Base-by-base conservation (phyloP, 768 basidiomycete species). In the Lentinula aciculospora region DNA sequence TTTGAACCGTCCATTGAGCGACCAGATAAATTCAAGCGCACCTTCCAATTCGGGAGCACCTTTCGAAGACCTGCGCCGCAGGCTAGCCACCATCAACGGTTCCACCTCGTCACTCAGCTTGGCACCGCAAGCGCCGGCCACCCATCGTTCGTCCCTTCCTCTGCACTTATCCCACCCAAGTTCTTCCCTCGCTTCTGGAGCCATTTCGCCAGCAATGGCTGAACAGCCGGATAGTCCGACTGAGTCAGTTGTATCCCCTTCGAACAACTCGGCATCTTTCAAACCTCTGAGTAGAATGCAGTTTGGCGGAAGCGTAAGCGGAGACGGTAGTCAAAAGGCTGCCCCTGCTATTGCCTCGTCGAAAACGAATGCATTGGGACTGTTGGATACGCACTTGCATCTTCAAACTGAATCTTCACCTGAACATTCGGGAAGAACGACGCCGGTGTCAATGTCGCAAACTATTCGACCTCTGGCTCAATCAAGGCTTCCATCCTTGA, bases 271-370 rank as follows among this genome's bases (percentile, higher is more conserved):
- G 0, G 77, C 81, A 10, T 77, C 80, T 1, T 75, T 85, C 56
- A 77, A 81, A 21, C 79, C 79, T 2, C 68, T 79, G 13, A 86
- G 85, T 60, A 77, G 85, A 37, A 68, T 91, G 44, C 88, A 89
- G 27, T 76, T 89, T 13, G 88, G 88, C 5, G 82, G 84, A 49
- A 21, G 25, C 27, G 3, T n/a, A 5, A 78, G 78, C 12, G 92
- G 94, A 61, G 81, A 57, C 25, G 40, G 54, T 25, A 56, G 85
- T 1, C 85, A 86, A 62, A 95, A 96, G 66, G 94, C 91, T 3
- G 90, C 92, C 0, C 90, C 97, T 27, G 92, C 94, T 3, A 74
- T 98, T 39, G 94, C 90, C 1, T 89, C 94, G 2, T 91, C 90
- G 6, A 88, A 83, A 66, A 81, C 85, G 6, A 94, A 87, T 65